These are phyloP conservation scores for Artomyces pyxidatus DNA, from an alignment of 768 basidiomycete species.

Conservation along the genomic window DNA sequence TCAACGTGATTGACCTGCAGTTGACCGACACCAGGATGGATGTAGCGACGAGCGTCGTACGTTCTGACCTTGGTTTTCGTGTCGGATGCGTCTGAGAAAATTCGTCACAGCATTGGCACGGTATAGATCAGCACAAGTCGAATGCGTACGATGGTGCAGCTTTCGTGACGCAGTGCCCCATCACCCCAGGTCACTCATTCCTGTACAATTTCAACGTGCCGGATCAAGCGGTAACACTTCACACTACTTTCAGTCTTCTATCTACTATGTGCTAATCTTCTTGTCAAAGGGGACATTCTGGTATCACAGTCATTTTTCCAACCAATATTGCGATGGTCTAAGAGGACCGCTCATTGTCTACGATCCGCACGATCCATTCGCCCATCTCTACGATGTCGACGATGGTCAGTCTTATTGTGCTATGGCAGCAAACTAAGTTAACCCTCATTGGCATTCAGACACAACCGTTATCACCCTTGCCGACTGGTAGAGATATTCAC, in stretches of 20 bases:
- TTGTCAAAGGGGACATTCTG: slow-evolving; percentile 24
- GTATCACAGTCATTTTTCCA: slow-evolving; percentile 21
- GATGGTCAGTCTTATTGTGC: slow-evolving; percentile 22
- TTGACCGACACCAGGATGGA: neutral
- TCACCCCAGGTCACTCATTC: slow-evolving; percentile 9
- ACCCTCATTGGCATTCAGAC: slow-evolving; percentile 21
- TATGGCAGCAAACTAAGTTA: neutral
- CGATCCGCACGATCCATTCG: slow-evolving; percentile 32
- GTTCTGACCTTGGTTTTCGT: neutral
- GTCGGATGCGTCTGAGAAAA: no score
- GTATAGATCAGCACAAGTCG: slow-evolving; percentile 13
- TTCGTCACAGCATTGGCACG: slow-evolving; percentile 18
- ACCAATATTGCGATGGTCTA: slow-evolving; percentile 30
- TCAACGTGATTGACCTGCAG: neutral
- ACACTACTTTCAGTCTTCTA: neutral
- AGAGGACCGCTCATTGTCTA: slow-evolving; percentile 31
- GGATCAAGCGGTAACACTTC: slow-evolving; percentile 11
- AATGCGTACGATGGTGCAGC: slow-evolving; percentile 10
- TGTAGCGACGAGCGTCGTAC: slow-evolving; percentile 8
- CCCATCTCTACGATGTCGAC: slow-evolving; percentile 32
- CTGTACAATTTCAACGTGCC: slow-evolving; percentile 7
- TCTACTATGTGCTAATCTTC: neutral
- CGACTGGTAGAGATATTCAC: slow-evolving; percentile 30
- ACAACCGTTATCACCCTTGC: slow-evolving; percentile 40
- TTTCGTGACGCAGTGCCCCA: slow-evolving; percentile 17